A percentile compares a stretch with the other conserved stretches of the same genome.
phyloP scores from a whole-genome alignment of 306 rosid species.

The Corylus heterophylla region DNA sequence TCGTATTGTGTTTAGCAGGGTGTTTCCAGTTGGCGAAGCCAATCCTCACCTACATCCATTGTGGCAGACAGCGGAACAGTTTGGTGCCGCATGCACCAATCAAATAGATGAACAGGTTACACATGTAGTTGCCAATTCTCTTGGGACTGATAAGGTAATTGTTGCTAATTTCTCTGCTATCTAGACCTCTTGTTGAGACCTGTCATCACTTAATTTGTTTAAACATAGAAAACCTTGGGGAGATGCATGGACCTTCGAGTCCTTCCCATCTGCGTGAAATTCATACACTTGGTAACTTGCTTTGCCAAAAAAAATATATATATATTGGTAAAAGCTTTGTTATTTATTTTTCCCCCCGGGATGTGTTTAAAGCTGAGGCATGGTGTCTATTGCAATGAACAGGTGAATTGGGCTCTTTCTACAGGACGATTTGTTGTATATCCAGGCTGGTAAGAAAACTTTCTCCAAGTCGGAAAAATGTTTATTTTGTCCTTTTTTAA shows the following conservation, averaged over 20 bases:
- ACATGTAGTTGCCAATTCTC: constrained; percentile 89
- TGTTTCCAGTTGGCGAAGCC: constrained; percentile 82
- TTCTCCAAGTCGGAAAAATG: background rate
- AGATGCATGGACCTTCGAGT: background rate
- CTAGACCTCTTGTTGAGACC: background rate
- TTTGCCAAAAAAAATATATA: background rate
- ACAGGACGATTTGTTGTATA: constrained; percentile 80
- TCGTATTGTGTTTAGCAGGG: constrained; percentile 91
- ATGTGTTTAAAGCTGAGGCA: constrained; percentile 1
- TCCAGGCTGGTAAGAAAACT: constrained; percentile 83
- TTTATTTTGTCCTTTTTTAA: background rate
- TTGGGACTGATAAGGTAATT: constrained; percentile 95
- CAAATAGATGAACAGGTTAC: constrained; percentile 92
- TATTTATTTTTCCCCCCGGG: background rate
- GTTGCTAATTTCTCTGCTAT: constrained; percentile 18
- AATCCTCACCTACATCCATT: constrained; percentile 92
- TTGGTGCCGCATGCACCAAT: constrained; percentile 89
- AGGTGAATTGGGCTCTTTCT: constrained; percentile 92
- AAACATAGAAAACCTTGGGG: constrained; percentile 5
- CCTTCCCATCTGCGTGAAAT: background rate
- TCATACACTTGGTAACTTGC: background rate
- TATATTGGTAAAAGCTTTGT: too few relatives aligned
- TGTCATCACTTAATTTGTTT: background rate
- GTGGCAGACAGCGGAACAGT: constrained; percentile 98
- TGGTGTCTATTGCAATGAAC: constrained; percentile 38